Percentiles rank a stretch among this genome's conserved stretches.
Evolutionary conservation across 148 eudicot genomes (phyloP).

Genomic region (Beta vulgaris): DNA sequence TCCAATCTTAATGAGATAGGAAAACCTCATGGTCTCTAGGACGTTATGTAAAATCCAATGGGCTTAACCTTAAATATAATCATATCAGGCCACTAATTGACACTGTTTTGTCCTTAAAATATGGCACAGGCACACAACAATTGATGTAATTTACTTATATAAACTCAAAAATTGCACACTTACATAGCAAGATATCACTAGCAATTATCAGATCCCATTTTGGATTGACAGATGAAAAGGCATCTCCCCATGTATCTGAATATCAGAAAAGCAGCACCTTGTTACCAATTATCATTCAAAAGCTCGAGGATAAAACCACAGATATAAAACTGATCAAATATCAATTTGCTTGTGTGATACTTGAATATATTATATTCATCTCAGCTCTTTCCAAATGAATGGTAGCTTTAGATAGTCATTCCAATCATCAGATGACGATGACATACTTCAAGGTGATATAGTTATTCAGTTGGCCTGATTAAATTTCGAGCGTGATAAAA

Average conservation of each 20-base stretch:
- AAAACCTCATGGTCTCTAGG: too few species aligned
- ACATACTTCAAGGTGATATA: background rate
- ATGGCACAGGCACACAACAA: background rate
- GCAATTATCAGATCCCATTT: slow-evolving; percentile 90
- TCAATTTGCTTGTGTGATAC: background rate
- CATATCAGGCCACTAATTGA: background rate
- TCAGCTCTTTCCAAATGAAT: background rate
- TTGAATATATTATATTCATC: background rate
- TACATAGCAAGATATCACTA: slow-evolving; percentile 92
- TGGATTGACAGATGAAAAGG: slow-evolving; percentile 51
- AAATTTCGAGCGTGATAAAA: background rate
- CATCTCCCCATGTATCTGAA: slow-evolving; percentile 96
- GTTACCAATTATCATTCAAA: slow-evolving; percentile 4
- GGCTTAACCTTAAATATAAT: too few species aligned
- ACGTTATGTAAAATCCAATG: too few species aligned
- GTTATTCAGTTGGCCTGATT: background rate
- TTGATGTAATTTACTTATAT: too few species aligned
- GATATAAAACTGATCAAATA: background rate
- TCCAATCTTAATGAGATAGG: too few species aligned
- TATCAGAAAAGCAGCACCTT: slow-evolving; percentile 17
- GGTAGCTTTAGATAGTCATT: too few species aligned
- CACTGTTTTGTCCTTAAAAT: background rate
- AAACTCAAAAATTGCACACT: slow-evolving; percentile 28
- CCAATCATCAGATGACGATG: too few species aligned
- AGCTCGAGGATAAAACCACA: background rate